Base-by-base conservation (phyloP, 805 yeast species). In the Alloascoidea hylecoeti region DNA sequence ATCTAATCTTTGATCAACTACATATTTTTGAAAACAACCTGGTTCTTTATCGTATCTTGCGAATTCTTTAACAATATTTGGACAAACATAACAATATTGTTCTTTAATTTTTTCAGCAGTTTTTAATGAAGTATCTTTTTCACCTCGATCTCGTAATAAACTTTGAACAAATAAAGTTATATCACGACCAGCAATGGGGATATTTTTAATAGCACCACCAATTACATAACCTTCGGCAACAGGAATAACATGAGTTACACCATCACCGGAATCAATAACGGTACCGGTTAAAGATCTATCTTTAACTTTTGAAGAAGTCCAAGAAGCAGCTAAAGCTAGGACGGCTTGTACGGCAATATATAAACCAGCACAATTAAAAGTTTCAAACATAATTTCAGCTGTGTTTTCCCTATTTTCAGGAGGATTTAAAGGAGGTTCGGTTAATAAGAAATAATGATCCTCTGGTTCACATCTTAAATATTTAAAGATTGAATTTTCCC, bases 321-420 rank as follows among this genome's bases (percentile, higher is more conserved):
- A 92, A 4, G 96, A 85, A 1, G 98, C 98, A 4, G 99, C 99
- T 49, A 92, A 68, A 1, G 99, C 99, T 45, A 92, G 68, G 32
- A 92, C 99, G 0, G 99, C 99, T 64, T 92, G 99, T 13, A 92
- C 99, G 12, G 98, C 98, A 53, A 92, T 92, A 61, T 92, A 92
- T 44, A 92, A 67, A 42, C 99, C 99, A 14, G 97, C 97, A 63
- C 99, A 92, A 58, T 92, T 92, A 70, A 92, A 92, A 15, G 95
- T 78, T 64, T 92, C 99, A 63, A 92, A 92, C 94, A 92, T 92
- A 55, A 92, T 92, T 58, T 92, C 99, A 9, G 99, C 99, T 1
- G 95, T 86, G 57, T 84, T 85, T 58, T 92, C 98, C 64, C 99
- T 82, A 61, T 92, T 92, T 64, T 92, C 99, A 4, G 99, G 99